Conservation (phyloP, 2,329 filamentous ascomycete genomes). For the Lomentospora prolificans region DNA sequence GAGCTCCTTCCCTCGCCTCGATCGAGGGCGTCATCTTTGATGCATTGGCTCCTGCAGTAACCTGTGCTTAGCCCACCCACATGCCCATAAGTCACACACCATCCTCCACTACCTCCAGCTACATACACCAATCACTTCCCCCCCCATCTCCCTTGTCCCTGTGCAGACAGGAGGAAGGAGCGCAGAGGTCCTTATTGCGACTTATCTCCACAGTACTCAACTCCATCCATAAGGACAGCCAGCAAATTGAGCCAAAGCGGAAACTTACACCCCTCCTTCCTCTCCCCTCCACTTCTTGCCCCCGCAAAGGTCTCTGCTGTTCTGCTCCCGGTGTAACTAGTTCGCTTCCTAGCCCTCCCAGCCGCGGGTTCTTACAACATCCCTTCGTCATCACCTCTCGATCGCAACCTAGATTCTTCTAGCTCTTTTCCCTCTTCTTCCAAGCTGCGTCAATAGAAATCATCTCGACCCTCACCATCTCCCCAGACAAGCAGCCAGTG, state of each 20-base stretch:
- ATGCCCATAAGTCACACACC: not conserved
- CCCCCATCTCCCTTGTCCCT: too few species aligned
- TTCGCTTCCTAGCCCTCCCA: not conserved
- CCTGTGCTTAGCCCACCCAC: not conserved
- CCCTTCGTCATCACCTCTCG: not conserved
- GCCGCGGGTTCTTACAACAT: conserved; percentile 1
- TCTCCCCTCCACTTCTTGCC: not conserved
- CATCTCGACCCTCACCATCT: not conserved
- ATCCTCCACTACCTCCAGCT: not conserved
- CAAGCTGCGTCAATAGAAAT: not conserved
- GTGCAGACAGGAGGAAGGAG: not conserved
- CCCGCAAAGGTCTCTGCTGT: not conserved
- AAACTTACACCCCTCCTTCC: not conserved
- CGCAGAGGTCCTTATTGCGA: not conserved
- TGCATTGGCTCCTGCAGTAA: not conserved
- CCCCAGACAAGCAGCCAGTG: too few species aligned
- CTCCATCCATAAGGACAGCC: not conserved
- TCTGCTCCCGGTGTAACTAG: not conserved
- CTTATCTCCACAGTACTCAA: not conserved
- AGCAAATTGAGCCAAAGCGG: not conserved
- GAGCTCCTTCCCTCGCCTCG: too few species aligned
- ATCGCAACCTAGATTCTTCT: not conserved
- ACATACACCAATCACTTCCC: too few species aligned
- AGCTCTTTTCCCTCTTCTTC: not conserved
- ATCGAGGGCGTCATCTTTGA: not conserved